phyloP scores from a whole-genome alignment of 768 basidiomycete genomes.

The Collybia sordida region DNA sequence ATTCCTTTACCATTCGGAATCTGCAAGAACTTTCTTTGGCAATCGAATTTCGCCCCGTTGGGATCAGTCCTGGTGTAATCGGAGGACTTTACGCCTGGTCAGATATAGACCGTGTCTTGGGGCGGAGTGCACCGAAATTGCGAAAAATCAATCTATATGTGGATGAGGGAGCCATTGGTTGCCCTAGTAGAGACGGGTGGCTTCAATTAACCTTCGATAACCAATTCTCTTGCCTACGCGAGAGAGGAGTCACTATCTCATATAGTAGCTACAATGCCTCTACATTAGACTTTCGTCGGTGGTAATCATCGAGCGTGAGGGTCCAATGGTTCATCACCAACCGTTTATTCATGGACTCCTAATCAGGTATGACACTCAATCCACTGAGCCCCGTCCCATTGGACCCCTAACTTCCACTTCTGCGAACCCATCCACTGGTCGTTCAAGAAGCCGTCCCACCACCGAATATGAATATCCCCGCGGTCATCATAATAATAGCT shows the following conservation, averaged over 20 bases:
- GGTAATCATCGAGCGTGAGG: neutral
- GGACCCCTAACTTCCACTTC: conserved; percentile 38
- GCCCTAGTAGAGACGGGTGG: neutral
- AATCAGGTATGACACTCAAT: conserved; percentile 30
- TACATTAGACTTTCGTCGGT: neutral
- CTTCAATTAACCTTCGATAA: too few relatives aligned
- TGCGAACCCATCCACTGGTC: conserved; percentile 42
- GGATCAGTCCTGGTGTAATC: too few relatives aligned
- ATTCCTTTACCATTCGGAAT: too few relatives aligned
- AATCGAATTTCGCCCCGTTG: too few relatives aligned
- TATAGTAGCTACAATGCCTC: too few relatives aligned
- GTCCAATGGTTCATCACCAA: neutral
- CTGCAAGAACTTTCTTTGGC: too few relatives aligned
- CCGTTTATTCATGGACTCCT: neutral
- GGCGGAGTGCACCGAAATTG: too few relatives aligned
- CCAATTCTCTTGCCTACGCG: neutral
- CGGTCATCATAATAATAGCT: conserved; percentile 35
- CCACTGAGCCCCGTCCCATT: conserved; percentile 35
- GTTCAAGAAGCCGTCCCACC: conserved; percentile 42
- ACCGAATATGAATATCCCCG: conserved; percentile 40
- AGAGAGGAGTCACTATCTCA: neutral
- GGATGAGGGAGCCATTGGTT: too few relatives aligned
- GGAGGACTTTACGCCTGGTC: too few relatives aligned
- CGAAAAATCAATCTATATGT: too few relatives aligned
- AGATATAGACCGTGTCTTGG: too few relatives aligned